Evolutionary conservation across 345 rosid genomes (phyloP).

Genomic region (Camelina laxa): DNA sequence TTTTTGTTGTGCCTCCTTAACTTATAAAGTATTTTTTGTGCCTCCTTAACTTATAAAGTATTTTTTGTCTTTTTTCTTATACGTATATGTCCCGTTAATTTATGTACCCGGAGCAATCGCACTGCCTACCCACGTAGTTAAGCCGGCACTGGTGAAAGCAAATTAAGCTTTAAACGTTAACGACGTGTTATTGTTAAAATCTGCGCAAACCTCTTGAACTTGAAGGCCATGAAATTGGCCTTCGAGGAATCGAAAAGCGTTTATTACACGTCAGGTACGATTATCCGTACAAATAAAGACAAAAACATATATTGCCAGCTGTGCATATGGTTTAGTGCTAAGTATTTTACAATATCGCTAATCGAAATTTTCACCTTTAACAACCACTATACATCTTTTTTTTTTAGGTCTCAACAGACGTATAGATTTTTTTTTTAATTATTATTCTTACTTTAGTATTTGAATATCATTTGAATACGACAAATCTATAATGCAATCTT

Average conservation of each 20-base stretch:
- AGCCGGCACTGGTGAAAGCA: too few species aligned
- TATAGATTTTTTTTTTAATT: neutral
- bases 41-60: too few species aligned
- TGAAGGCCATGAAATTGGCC: conserved; percentile 7
- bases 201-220: neutral
- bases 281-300: conserved; percentile 45
- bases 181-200: neutral
- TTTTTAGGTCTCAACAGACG: conserved; percentile 7
- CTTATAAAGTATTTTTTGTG: too few species aligned
- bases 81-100: too few species aligned
- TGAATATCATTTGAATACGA: neutral
- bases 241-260: conserved; percentile 38
- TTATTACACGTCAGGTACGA: conserved; percentile 41
- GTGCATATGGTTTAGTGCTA: conserved; percentile 5
- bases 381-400: conserved; percentile 16
- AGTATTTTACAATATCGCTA: conserved; percentile 28
- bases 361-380: conserved; percentile 15
- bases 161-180: conserved; percentile 20
- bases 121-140: too few species aligned
- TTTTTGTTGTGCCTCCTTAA: too few species aligned
- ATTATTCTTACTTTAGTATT: neutral
- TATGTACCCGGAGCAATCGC: too few species aligned
- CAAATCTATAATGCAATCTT: neutral
- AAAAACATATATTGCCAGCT: conserved; percentile 18
- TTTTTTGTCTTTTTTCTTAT: too few species aligned